Conservation (phyloP, 75 land plant genomes). For the Chamaecyparis obtusa region DNA sequence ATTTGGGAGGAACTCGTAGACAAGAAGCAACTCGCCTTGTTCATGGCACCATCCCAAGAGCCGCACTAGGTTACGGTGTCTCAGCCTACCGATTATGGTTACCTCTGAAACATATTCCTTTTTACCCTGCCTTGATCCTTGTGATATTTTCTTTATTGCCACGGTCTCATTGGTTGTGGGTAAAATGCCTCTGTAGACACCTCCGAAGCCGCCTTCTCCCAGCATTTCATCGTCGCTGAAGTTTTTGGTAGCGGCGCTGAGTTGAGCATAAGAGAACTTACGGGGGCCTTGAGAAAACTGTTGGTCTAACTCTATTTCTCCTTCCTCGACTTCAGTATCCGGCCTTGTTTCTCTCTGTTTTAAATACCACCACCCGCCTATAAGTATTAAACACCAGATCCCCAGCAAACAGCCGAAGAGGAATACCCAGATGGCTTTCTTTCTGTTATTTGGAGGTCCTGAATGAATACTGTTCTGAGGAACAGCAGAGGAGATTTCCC, state of each 20-base stretch:
- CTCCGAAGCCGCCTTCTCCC: constrained; percentile 46
- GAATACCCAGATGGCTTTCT: neutral
- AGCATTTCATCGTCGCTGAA: constrained; percentile 30
- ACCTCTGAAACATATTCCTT: constrained; percentile 44
- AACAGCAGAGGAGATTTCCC: neutral
- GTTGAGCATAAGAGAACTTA: constrained; percentile 25
- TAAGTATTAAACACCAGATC: neutral
- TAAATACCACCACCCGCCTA: neutral
- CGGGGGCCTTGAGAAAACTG: constrained; percentile 19
- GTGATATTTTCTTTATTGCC: constrained; percentile 38
- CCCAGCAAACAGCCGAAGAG: neutral
- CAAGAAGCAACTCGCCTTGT: constrained; percentile 21
- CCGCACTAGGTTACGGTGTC: constrained; percentile 43
- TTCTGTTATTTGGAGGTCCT: neutral
- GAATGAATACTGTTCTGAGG: neutral
- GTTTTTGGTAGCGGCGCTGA: constrained; percentile 28
- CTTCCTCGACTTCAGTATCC: neutral
- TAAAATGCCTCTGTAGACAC: constrained; percentile 33
- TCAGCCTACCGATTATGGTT: constrained; percentile 28
- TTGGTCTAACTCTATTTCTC: neutral
- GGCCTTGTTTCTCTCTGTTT: neutral
- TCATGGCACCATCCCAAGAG: constrained; percentile 48
- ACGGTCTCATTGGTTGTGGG: neutral
- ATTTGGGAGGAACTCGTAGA: constrained; percentile 27
- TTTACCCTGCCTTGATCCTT: constrained; percentile 30